These are phyloP conservation scores for Paraconiothyrium sp. DNA, from an alignment of 2,329 filamentous ascomycete genomes.

Conservation along the genomic window DNA sequence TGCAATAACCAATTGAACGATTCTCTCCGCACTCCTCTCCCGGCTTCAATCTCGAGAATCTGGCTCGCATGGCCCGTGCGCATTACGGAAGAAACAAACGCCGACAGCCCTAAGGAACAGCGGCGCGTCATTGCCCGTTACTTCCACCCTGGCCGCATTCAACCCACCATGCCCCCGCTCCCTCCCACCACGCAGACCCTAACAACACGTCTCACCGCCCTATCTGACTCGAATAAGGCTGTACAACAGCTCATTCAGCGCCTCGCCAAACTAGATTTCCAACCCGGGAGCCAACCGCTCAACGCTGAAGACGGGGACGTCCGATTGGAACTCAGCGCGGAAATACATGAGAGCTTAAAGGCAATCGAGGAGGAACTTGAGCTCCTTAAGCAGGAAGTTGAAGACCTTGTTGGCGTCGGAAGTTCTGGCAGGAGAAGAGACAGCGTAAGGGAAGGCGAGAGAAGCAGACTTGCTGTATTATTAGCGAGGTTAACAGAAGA, in stretches of 20 bases:
- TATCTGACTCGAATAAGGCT: constrained; percentile 64
- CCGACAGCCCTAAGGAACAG: constrained; percentile 23
- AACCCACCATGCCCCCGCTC: constrained; percentile 45
- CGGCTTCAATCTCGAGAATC: constrained; percentile 14
- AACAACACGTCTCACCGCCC: constrained; percentile 59
- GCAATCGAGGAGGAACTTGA: constrained; percentile 86
- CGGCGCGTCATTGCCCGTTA: constrained; percentile 41
- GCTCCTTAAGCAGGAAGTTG: constrained; percentile 78
- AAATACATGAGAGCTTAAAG: constrained; percentile 81
- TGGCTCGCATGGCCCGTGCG: constrained; percentile 31
- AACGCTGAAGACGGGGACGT: constrained; percentile 70
- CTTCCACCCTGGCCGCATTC: constrained; percentile 34
- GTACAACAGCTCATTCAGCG: constrained; percentile 65
- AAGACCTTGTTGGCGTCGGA: constrained; percentile 67
- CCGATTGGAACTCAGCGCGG: constrained; percentile 76
- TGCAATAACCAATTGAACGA: constrained; percentile 1
- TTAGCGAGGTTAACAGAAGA: constrained; percentile 74
- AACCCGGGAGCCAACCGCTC: constrained; percentile 68
- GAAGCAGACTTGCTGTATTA: constrained; percentile 71
- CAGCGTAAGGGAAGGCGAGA: constrained; percentile 68
- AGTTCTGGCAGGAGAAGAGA: constrained; percentile 52
- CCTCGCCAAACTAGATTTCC: constrained; percentile 68
- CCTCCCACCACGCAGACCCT: constrained; percentile 52
- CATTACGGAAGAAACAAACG: constrained; percentile 25
- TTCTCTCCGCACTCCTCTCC: not conserved